Evolutionary conservation across 768 basidiomycete genomes (phyloP), one percentile per base, ranked within the genome.

Genomic region (Exsudoporus frostii): DNA sequence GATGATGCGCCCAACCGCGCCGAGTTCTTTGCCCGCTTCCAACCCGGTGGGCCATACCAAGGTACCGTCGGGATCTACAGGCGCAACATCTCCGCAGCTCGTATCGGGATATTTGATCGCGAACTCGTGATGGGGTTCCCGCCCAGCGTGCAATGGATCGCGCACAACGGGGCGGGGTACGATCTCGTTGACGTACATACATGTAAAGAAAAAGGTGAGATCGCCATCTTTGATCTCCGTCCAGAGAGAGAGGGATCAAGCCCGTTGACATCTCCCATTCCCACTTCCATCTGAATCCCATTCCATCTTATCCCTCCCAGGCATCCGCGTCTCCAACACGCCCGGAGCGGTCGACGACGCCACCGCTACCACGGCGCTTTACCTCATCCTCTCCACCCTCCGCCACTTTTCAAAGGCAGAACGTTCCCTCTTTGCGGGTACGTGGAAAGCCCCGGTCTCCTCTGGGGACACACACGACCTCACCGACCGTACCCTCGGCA

Each of bases 291-390:
- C n/a, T n/a, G n/a, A 9, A 10, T 29, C 17, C 30, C 17, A 27
- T 11, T n/a, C 27, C 5, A 30, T 63, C 9, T 11, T n/a, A n/a
- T 41, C 13, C 20, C 32, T 4, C 1, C 14, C n/a, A 70, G 69
- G 62, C 20, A 90, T 94, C 59, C 74, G 70, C 33, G 82, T 95
- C 19, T 92, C 93, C 9, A 93, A 95, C 66, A 95, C 92, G 1
- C 92, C 93, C 1, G 84, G 86, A 14, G 90, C 91, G 4, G 93
- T 96, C 45, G 85, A 95, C 70, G 90, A 94, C 57, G 92, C 87
- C 11, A 94, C 92, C 2, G 94, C 93, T 0, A 94, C 92, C 1
- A 91, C 90, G 0, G 92, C 88, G 0, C 73, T 94, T 29, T 93
- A 88, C 67, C 82, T 96, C 45, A 69, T 95, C 57, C 79, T 95